Evolutionary conservation across 192 early-diverging fungal species (phyloP).

Genomic region (Lobosporangium transversale): DNA sequence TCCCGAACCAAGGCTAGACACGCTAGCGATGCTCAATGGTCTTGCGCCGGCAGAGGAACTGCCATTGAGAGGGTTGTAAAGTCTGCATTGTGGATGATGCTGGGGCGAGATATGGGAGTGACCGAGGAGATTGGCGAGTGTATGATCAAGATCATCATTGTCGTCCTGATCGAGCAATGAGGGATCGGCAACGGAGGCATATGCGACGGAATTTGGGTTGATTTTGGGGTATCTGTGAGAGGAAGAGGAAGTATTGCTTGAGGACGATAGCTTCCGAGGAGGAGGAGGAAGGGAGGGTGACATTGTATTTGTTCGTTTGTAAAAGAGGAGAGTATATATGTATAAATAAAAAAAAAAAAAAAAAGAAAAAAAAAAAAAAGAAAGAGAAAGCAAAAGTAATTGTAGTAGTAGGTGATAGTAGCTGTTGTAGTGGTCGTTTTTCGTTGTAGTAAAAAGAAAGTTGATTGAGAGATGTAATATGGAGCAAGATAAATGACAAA

Average conservation of each 20-base stretch:
- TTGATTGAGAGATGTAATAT: not conserved
- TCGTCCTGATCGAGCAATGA: conserved; percentile 16
- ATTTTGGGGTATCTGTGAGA: conserved; percentile 35
- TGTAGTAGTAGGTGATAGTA: not conserved
- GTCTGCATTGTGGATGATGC: conserved; percentile 2
- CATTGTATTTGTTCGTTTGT: conserved; percentile 6
- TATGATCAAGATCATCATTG: conserved; percentile 29
- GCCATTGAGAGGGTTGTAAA: conserved; percentile 4
- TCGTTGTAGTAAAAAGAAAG: not conserved
- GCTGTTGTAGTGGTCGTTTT: not conserved
- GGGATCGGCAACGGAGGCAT: not conserved
- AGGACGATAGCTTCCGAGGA: conserved; percentile 36
- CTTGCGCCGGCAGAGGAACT: conserved; percentile 8
- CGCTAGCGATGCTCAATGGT: conserved; percentile 38
- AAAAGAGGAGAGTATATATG: not conserved
- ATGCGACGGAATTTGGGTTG: conserved; percentile 31
- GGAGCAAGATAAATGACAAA: not conserved
- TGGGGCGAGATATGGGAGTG: conserved; percentile 15
- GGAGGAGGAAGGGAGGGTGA: conserved; percentile 39
- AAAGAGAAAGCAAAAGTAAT: not conserved
- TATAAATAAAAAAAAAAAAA: not conserved
- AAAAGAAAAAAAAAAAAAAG: too few relatives aligned
- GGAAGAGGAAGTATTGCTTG: conserved; percentile 2
- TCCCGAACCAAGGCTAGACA: conserved; percentile 37
- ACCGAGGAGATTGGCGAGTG: conserved; percentile 37